Evolutionary conservation across 805 yeast species (phyloP), one percentile per base, ranked within the genome.

Genomic region (Tetrapisispora taiwanensis): DNA sequence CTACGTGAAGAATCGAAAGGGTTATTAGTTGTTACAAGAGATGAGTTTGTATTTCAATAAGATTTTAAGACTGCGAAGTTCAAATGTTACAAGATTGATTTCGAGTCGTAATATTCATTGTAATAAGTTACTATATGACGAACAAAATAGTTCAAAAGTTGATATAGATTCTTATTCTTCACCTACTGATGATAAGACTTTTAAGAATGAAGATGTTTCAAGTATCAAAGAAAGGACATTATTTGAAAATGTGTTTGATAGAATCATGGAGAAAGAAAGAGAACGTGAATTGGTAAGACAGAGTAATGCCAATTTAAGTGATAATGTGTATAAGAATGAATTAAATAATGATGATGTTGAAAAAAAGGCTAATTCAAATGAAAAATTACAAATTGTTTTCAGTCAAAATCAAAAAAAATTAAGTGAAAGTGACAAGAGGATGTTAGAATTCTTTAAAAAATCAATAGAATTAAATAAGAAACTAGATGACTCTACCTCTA

Each of bases 201-300:
- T 37, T 18, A 37, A 37, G 10, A 37, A 28, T 32, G 35, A 34
- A 6, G 46, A 42, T 15, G 51, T 49, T 14, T 39, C 56, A 10
- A 54, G 56, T 36, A 46, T 58, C 7, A 54, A 54, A 40, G 63
- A 58, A 42, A 47, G 52, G 31, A 50, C 55, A 15, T 42, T 58
- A 20, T 58, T 58, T 42, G 56, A 55, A 12, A 52, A 52, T 43
- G 51, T 58, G 20, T 58, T 58, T 41, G 50, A 49, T 24, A 52
- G 52, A 20, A 49, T 58, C 36, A 53, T 52, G 50, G 49, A 51
- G 38, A 58, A 56, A 39, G 52, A 53, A 15, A 53, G 51, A 24
- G 30, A 42, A 15, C 48, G 50, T 34, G 48, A 48, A 36, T 42
- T n/a, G n/a, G 30, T 14, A 17, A 18, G 33, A 8, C 22, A 36